Conservation (phyloP, 768 basidiomycete genomes). For the Phanerochaete carnosa region DNA sequence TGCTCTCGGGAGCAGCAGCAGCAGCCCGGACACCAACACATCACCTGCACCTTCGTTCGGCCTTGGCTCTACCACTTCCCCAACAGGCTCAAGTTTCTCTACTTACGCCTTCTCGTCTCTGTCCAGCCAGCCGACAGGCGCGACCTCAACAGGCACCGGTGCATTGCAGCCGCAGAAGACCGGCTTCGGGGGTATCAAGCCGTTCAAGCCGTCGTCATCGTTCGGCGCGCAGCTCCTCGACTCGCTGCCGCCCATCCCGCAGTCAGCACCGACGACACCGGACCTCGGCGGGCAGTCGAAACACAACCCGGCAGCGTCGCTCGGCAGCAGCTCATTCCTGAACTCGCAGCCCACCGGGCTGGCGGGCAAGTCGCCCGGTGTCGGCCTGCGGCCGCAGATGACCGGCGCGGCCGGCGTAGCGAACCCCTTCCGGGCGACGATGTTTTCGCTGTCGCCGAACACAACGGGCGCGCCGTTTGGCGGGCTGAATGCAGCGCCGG, state of each 20-base stretch:
- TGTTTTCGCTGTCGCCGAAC: conserved; percentile 22
- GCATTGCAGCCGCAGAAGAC: conserved; percentile 45
- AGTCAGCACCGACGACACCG: conserved; percentile 33
- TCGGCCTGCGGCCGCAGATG: conserved; percentile 36
- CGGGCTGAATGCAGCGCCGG: conserved; percentile 6
- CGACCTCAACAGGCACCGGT: conserved; percentile 24
- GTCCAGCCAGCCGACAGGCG: conserved; percentile 51
- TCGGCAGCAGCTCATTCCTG: conserved; percentile 12
- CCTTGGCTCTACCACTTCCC: conserved; percentile 13
- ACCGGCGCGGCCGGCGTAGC: conserved; percentile 32
- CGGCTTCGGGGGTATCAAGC: conserved; percentile 48
- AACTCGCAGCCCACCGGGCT: conserved; percentile 59
- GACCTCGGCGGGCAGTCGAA: not conserved
- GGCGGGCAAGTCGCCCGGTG: conserved; percentile 25
- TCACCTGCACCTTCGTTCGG: conserved; percentile 1
- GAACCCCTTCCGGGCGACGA: conserved; percentile 42
- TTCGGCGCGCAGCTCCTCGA: conserved; percentile 52
- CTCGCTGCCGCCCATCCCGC: conserved; percentile 64
- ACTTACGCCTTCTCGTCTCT: conserved; percentile 46
- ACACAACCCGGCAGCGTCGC: conserved; percentile 8
- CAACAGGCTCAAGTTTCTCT: conserved; percentile 44
- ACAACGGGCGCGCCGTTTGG: conserved; percentile 4
- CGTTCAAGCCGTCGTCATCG: conserved; percentile 51
- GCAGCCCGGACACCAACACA: not conserved
- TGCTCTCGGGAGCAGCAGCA: conserved; percentile 32